Evolutionary conservation across 2,329 filamentous ascomycete genomes (phyloP).

Genomic region (Simplicillium aogashimaense): DNA sequence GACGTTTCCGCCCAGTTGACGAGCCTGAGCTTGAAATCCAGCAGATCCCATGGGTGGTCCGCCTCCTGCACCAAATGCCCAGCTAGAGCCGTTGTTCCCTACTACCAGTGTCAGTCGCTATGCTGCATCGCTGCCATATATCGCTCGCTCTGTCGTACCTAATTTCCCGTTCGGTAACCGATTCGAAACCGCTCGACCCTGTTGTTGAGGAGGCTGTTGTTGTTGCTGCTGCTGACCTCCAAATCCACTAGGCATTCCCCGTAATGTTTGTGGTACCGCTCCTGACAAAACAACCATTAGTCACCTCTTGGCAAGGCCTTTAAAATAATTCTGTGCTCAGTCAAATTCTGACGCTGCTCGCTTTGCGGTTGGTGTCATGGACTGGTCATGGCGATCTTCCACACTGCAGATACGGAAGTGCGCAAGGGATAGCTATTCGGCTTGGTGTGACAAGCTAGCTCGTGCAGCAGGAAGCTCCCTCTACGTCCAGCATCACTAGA

Average conservation of each 20-base stretch:
- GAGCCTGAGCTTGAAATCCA: slow-evolving; percentile 40
- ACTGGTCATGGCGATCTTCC: too few relatives aligned
- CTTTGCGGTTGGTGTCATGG: too few relatives aligned
- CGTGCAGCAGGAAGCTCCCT: too few relatives aligned
- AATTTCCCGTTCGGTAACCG: slow-evolving; percentile 57
- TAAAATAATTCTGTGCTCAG: too few relatives aligned
- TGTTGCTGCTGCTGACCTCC: slow-evolving; percentile 50
- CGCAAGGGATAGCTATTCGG: too few relatives aligned
- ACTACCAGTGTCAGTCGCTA: slow-evolving; percentile 9
- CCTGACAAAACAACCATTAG: slow-evolving; percentile 25
- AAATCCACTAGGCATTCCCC: slow-evolving; percentile 52
- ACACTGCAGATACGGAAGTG: too few relatives aligned
- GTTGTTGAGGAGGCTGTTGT: slow-evolving; percentile 18
- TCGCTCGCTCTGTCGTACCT: slow-evolving; percentile 30
- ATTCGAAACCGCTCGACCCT: slow-evolving; percentile 41
- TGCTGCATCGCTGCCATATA: too few relatives aligned
- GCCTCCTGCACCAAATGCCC: slow-evolving; percentile 53
- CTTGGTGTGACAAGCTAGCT: too few relatives aligned
- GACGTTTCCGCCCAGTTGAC: slow-evolving; percentile 48
- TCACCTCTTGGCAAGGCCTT: slow-evolving; percentile 6
- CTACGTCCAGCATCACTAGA: too few relatives aligned
- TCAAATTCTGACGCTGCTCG: too few relatives aligned
- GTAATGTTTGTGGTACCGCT: slow-evolving; percentile 51
- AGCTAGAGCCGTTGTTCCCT: slow-evolving; percentile 44
- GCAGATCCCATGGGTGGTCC: slow-evolving; percentile 50